Conservation (phyloP, 2,329 filamentous ascomycete species). For the Trichophyton mentagrophytes region DNA sequence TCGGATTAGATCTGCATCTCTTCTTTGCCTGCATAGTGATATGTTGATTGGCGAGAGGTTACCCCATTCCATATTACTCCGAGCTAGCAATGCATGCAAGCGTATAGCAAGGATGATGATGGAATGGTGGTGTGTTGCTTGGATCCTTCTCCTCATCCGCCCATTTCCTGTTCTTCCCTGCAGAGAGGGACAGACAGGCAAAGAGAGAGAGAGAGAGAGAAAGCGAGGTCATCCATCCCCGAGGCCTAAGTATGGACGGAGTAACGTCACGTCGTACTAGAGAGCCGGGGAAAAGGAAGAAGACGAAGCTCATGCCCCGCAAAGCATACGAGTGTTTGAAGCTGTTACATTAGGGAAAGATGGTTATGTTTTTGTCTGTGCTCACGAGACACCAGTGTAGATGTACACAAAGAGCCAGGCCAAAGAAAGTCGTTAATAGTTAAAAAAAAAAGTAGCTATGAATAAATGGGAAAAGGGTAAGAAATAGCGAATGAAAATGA, state of each 20-base stretch:
- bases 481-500: neutral
- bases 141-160: neutral
- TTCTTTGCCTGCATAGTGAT: neutral
- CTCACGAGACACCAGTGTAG: neutral
- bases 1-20: neutral
- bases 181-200: no score
- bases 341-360: neutral
- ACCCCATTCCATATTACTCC: neutral
- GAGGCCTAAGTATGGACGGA: neutral
- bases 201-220: neutral
- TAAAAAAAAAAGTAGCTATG: neutral
- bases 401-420: neutral
- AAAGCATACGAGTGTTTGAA: neutral
- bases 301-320: neutral
- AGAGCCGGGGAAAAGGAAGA: neutral
- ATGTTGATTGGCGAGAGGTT: neutral
- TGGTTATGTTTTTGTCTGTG: neutral
- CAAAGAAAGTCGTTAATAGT: neutral
- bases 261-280: neutral
- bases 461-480: neutral
- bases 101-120: neutral
- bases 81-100: constrained; percentile 1
- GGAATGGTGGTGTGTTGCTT: neutral
- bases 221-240: no score
- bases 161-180: neutral